phyloP scores from a whole-genome alignment of 2,329 filamentous ascomycete genomes.

The Fusarium nisikadoi region DNA sequence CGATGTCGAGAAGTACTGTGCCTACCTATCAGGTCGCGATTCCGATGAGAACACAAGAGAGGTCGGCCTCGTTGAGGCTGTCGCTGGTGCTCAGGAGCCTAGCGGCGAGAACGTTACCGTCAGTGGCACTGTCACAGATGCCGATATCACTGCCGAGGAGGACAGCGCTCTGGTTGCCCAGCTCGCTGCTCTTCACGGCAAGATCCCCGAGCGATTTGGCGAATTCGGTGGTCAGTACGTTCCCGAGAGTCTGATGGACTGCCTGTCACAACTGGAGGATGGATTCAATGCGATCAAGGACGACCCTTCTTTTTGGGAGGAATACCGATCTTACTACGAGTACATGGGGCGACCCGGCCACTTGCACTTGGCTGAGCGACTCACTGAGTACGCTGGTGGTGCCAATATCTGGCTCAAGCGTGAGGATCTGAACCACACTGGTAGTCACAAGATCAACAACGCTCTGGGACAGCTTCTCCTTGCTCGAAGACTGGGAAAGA shows the following conservation, averaged over 20 bases:
- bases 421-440: constrained; percentile 97
- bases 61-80: constrained; percentile 75
- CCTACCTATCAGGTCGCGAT: constrained; percentile 68
- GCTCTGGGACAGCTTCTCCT: constrained; percentile 92
- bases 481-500: constrained; percentile 89
- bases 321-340: constrained; percentile 94
- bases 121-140: constrained; percentile 71
- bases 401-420: constrained; percentile 98
- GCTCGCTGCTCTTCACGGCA: constrained; percentile 82
- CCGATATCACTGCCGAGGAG: constrained; percentile 67
- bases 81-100: constrained; percentile 62
- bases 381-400: constrained; percentile 89
- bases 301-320: constrained; percentile 94
- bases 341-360: constrained; percentile 97
- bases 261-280: constrained; percentile 86
- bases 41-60: constrained; percentile 65
- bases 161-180: constrained; percentile 79
- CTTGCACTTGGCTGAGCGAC: constrained; percentile 85
- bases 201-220: constrained; percentile 87
- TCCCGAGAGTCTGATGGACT: constrained; percentile 97
- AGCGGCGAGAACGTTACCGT: constrained; percentile 59
- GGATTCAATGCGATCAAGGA: constrained; percentile 90
- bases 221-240: constrained; percentile 98
- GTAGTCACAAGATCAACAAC: constrained; percentile 99
- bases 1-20: constrained; percentile 87